Evolutionary conservation across 2,329 filamentous ascomycete genomes (phyloP), one percentile per base, ranked within the genome.

Genomic region (Aureobasidium pullulans): DNA sequence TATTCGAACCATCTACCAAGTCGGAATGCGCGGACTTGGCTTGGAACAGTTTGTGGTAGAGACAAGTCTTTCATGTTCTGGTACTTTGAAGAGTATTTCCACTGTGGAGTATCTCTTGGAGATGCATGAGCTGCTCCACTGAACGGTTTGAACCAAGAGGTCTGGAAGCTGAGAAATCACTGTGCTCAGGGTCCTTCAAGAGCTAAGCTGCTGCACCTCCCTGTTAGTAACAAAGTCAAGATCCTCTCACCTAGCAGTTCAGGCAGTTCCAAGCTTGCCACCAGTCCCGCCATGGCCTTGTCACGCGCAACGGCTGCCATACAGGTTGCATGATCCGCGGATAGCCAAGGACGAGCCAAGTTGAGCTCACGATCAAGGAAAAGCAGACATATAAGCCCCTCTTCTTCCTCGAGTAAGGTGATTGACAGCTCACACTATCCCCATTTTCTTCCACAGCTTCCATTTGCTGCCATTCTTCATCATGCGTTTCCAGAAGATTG

Each of bases 401-500:
- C 43, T 23, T 49, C 44, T 40, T 15, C 31, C 44, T 49, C n/a
- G 15, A 48, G 44, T 23, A 19, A 28, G 44, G 29, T 6, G 23
- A 6, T n/a, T 13, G 15, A 29, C 32, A 19, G 32, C 42, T 11
- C 28, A n/a, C n/a, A 19, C 29, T 39, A 1, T 16, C 23, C 19
- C 39, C 50, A 47, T 29, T 19, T 5, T 56, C 11, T 36, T 15
- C 23, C 23, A 28, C 13, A 57, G 7, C 29, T 10, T 56, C 9
- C 10, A 40, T 19, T n/a, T 29, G 6, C 5, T 28, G 8, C 9
- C 37, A 39, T 13, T 6, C 11, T 9, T 34, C 44, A 39, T 28
- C 16, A 59, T 59, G 57, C 57, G 47, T 52, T 59, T 59, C 39
- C 39, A 42, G 36, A 59, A 44, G 6, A 39, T 59, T 46, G 47